Percentiles rank a stretch among this genome's conserved stretches.
phyloP scores from a whole-genome alignment of 2,329 filamentous ascomycete species.

The Magnaporthales sp. region DNA sequence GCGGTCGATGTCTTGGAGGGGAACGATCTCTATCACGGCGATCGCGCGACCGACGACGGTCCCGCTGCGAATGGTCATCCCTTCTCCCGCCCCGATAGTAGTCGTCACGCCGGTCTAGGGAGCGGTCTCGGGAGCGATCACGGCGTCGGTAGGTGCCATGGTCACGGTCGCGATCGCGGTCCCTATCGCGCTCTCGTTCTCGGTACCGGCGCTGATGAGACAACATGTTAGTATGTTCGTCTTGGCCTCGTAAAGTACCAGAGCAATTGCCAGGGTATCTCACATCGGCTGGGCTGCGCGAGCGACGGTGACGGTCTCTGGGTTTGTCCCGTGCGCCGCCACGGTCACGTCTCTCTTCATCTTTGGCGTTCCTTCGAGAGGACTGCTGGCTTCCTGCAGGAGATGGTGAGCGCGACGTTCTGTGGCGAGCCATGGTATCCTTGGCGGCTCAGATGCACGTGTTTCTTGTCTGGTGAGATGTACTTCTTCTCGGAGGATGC shows the following conservation, averaged over 20 bases:
- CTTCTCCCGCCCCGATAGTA: constrained; percentile 52
- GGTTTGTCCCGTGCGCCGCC: constrained; percentile 38
- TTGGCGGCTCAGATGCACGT: constrained; percentile 20
- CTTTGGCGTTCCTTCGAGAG: constrained; percentile 58
- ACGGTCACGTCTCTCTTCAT: constrained; percentile 47
- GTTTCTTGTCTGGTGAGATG: constrained; percentile 17
- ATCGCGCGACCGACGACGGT: constrained; percentile 58
- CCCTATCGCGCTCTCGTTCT: constrained; percentile 9
- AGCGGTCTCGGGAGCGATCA: constrained; percentile 67
- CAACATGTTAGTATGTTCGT: constrained; percentile 27
- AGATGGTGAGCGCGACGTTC: constrained; percentile 80
- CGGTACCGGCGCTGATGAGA: constrained; percentile 47
- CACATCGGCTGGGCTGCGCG: constrained; percentile 54
- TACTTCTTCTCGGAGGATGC: constrained; percentile 15
- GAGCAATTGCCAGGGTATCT: constrained; percentile 24
- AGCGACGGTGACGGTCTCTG: constrained; percentile 46
- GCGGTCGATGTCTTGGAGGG: constrained; percentile 44
- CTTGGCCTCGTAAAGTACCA: constrained; percentile 15
- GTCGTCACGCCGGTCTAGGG: constrained; percentile 58
- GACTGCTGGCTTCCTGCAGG: constrained; percentile 79
- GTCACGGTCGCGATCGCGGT: constrained; percentile 34
- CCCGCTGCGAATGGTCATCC: constrained; percentile 40
- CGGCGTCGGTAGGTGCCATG: constrained; percentile 54
- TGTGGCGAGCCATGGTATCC: constrained; percentile 50
- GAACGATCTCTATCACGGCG: constrained; percentile 50